Percentiles rank a stretch among this genome's conserved stretches.
Evolutionary conservation across 2,329 filamentous ascomycete genomes (phyloP).

Genomic region (Pyrenophora teres): DNA sequence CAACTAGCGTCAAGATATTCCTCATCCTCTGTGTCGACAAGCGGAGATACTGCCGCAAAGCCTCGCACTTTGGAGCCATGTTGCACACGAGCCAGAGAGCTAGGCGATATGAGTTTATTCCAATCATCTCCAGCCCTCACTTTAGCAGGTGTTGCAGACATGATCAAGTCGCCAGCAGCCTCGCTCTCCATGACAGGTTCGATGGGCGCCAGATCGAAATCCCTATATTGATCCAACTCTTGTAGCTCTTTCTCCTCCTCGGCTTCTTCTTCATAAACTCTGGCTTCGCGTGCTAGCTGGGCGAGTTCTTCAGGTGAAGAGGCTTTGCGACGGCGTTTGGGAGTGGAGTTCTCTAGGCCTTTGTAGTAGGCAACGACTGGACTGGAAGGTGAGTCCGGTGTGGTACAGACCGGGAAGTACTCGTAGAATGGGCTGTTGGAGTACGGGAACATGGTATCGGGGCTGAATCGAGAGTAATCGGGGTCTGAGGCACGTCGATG

Average conservation of each 20-base stretch:
- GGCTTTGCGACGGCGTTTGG: constrained; percentile 25
- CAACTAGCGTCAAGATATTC: neutral
- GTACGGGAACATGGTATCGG: neutral
- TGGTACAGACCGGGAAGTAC: constrained; percentile 4
- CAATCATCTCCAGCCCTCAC: neutral
- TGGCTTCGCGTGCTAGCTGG: constrained; percentile 17
- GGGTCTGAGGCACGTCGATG: constrained; percentile 2
- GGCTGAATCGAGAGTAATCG: neutral
- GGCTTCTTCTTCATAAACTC: constrained; percentile 14
- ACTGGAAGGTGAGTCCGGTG: constrained; percentile 21
- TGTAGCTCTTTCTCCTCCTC: constrained; percentile 1
- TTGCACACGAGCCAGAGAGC: too few relatives aligned
- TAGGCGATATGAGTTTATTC: neutral
- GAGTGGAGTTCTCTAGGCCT: constrained; percentile 16
- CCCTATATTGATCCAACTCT: constrained; percentile 19
- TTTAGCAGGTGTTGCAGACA: constrained; percentile 9
- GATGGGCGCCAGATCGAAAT: constrained; percentile 29
- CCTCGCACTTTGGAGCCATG: too few relatives aligned
- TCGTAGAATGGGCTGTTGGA: constrained; percentile 11
- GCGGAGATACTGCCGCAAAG: neutral
- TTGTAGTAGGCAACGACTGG: constrained; percentile 24
- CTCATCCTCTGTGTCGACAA: neutral
- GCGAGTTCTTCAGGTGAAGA: constrained; percentile 27
- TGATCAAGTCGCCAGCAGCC: constrained; percentile 23
- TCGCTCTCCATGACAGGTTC: constrained; percentile 22